These are phyloP conservation scores for Oehlia diaphana DNA, from an alignment of 192 early-diverging fungal species.

Conservation along the genomic window DNA sequence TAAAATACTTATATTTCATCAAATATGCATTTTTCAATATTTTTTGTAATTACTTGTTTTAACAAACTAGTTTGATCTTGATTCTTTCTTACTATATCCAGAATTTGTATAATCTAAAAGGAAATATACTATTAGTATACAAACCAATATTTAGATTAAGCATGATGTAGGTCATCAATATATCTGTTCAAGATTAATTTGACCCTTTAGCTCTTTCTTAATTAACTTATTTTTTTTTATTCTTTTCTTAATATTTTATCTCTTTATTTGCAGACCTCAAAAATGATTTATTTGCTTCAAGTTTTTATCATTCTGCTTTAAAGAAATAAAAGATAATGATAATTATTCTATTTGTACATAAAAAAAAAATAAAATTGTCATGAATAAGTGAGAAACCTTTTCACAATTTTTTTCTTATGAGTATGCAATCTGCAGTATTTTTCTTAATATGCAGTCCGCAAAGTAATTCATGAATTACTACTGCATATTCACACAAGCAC, in stretches of 20 bases:
- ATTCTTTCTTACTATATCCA: neutral
- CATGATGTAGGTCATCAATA: constrained; percentile 3
- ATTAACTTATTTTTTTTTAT: constrained; percentile 12
- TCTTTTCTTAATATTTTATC: constrained; percentile 23
- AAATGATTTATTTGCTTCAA: constrained; percentile 20
- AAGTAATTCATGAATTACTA: constrained; percentile 4
- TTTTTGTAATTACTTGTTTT: constrained; percentile 16
- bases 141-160: constrained; percentile 19
- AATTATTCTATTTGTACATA: neutral
- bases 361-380: neutral
- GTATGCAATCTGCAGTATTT: constrained; percentile 17
- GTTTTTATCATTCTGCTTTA: constrained; percentile 21
- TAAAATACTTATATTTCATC: neutral
- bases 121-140: constrained; percentile 24
- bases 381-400: constrained; percentile 20
- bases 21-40: constrained; percentile 13
- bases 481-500: no score
- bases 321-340: neutral
- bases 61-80: constrained; percentile 21
- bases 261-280: constrained; percentile 12
- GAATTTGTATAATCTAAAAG: constrained; percentile 23
- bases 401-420: constrained; percentile 21
- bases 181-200: constrained; percentile 21
- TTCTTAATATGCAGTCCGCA: constrained; percentile 4
- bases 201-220: constrained; percentile 1